Conservation (phyloP, 1,139 yeast genomes). For the Debaryomycetaceae sp. region DNA sequence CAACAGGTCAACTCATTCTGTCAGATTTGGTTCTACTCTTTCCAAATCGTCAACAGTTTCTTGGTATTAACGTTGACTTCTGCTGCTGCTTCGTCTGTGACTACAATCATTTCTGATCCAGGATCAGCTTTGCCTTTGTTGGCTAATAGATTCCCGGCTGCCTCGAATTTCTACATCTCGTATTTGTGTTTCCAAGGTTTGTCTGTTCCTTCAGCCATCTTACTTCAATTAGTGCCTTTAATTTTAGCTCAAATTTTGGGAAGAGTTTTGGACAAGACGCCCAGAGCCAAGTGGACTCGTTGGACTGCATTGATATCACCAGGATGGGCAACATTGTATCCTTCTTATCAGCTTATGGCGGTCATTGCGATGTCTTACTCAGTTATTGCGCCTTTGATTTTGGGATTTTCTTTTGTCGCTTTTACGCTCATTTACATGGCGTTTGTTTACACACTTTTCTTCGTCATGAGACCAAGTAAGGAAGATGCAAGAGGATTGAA, state of each 20-base stretch:
- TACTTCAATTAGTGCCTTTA: constrained; percentile 41
- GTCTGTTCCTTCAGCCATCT: constrained; percentile 33
- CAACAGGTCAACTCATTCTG: constrained; percentile 77
- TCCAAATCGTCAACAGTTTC: constrained; percentile 84
- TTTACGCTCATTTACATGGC: constrained; percentile 52
- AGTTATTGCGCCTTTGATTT: constrained; percentile 42
- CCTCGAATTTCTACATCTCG: constrained; percentile 67
- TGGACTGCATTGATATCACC: constrained; percentile 42
- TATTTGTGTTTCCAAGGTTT: constrained; percentile 48
- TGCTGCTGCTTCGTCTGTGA: constrained; percentile 69
- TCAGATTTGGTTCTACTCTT: constrained; percentile 83
- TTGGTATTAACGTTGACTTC: constrained; percentile 79
- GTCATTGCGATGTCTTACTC: constrained; percentile 40
- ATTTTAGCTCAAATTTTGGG: constrained; percentile 47
- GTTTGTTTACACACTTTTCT: constrained; percentile 54
- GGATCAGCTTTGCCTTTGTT: constrained; percentile 51
- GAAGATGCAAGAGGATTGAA: constrained; percentile 62
- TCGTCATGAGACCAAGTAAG: constrained; percentile 52
- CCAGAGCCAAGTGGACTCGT: constrained; percentile 48
- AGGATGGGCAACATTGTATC: constrained; percentile 38
- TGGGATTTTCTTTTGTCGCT: constrained; percentile 46
- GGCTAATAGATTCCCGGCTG: constrained; percentile 60
- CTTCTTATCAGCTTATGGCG: constrained; percentile 36
- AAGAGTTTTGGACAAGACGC: constrained; percentile 43
- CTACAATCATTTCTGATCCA: constrained; percentile 55